Base-by-base conservation (phyloP, 2,329 filamentous ascomycete genomes). In the Penicillium corylophilum region DNA sequence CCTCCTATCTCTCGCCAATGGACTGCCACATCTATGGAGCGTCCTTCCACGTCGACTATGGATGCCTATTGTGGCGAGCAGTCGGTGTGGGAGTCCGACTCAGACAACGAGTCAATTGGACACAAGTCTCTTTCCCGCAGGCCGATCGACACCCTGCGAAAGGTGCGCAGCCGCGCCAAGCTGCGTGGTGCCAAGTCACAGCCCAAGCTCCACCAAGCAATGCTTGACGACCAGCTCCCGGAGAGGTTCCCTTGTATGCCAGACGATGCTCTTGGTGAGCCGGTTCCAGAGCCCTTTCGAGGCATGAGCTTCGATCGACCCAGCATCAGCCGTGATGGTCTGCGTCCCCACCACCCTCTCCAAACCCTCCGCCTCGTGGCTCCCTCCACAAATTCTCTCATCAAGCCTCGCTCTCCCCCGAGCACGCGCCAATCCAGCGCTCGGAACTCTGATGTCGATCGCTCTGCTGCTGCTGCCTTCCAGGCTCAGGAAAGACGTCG, bases 31-130 rank as follows among this genome's bases (percentile, higher is more conserved):
- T 67, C 64, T 1, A 65, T 64, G 49, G 64, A 69, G 12, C 50
- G 69, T 5, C 66, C 70, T 1, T 71, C 68, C 0, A 71, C 63
- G 2, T 71, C 70, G 1, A 60, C 65, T 0, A 67, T 67, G 6
- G 70, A 71, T 22, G 62, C 59, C 5, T 56, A 65, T 44, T 64
- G 61, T n/a, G n/a, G n/a, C 20, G 71, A 73, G 48, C 71, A 71
- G 16, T 73, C 71, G 0, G 69, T 73, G 0, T 73, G 71, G 71
- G 71, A 73, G 41, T 72, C 71, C 0, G 71, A 73, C 42, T 73
- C 71, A 0, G 71, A 73, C 16, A 64, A 55, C 5, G 71, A 72
- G 48, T 71, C 66, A 0, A 48, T 62, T 8, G 66, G 64, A 16
- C 68, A 65, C 31, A 71, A 66, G 51, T 71, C 70, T 1, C 56